Conservation (phyloP, 352 stramenopile genomes). For the Hyaloperonospora brassicae region DNA sequence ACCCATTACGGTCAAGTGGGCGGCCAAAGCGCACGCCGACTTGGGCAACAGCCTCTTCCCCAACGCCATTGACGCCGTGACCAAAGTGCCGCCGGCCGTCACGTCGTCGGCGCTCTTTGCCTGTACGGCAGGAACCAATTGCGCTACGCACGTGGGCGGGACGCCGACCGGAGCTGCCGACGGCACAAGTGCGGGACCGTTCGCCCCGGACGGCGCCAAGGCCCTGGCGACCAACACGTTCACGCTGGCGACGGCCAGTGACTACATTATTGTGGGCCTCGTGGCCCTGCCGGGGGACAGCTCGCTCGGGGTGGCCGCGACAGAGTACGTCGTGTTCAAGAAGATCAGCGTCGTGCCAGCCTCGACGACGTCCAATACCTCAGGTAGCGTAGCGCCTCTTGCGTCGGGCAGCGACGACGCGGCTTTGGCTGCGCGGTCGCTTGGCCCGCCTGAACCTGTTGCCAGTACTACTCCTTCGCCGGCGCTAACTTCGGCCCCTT, state of each 20-base stretch:
- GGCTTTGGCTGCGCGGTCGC: slow-evolving; percentile 4
- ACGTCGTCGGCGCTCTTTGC: slow-evolving; percentile 39
- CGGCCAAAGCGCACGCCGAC: slow-evolving; percentile 24
- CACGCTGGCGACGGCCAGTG: slow-evolving; percentile 36
- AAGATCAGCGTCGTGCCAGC: slow-evolving; percentile 50
- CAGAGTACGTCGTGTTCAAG: slow-evolving; percentile 61
- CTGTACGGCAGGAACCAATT: slow-evolving; percentile 63
- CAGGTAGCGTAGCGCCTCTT: slow-evolving; percentile 22
- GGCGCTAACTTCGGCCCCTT: slow-evolving; percentile 14
- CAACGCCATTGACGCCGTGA: slow-evolving; percentile 42
- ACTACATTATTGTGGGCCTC: slow-evolving; percentile 61
- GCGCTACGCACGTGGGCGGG: slow-evolving; percentile 36
- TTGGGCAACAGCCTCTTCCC: slow-evolving; percentile 55
- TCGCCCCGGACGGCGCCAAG: slow-evolving; percentile 37
- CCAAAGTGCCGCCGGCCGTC: slow-evolving; percentile 30
- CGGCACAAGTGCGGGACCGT: slow-evolving; percentile 30
- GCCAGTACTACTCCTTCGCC: slow-evolving; percentile 10
- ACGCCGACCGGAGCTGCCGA: slow-evolving; percentile 26
- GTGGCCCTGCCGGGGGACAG: slow-evolving; percentile 51
- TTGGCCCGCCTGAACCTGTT: slow-evolving; percentile 15
- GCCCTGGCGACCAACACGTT: slow-evolving; percentile 42
- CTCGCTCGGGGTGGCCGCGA: slow-evolving; percentile 37
- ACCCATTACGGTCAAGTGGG: slow-evolving; percentile 48
- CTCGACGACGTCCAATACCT: slow-evolving; percentile 13
- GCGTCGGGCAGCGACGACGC: slow-evolving; percentile 7